Percentiles rank a stretch among this genome's conserved stretches.
Evolutionary conservation across 179 eudicot genomes (phyloP).

Genomic region (Actinidia arguta): DNA sequence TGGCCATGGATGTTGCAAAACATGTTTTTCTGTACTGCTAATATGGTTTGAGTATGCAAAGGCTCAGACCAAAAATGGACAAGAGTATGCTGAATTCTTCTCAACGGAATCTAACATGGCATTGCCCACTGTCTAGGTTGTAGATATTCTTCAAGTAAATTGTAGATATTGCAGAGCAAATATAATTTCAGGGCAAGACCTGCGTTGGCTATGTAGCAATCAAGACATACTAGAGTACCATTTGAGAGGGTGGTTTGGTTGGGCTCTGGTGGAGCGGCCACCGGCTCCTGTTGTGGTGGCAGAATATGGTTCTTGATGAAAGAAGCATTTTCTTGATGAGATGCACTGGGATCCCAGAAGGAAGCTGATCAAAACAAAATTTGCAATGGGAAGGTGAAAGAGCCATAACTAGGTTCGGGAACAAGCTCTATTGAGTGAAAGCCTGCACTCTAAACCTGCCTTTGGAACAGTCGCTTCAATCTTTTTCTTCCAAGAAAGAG

Average conservation of each 20-base stretch:
- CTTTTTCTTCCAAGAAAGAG: too few relatives aligned
- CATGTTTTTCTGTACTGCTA: too few relatives aligned
- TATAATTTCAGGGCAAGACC: constrained; percentile 67
- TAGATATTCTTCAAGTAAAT: constrained; percentile 68
- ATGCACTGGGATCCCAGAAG: constrained; percentile 43
- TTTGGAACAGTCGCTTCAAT: too few relatives aligned
- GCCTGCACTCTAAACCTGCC: constrained; percentile 11
- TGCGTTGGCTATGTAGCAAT: constrained; percentile 78
- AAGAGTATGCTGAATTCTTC: constrained; percentile 75
- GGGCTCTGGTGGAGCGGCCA: constrained; percentile 1
- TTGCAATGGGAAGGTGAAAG: constrained; percentile 65
- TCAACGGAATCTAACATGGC: constrained; percentile 83
- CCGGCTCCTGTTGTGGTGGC: constrained; percentile 19
- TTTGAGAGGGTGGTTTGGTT: constrained; percentile 36
- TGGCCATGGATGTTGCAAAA: too few relatives aligned
- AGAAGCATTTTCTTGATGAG: constrained; percentile 24
- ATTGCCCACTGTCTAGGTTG: constrained; percentile 87
- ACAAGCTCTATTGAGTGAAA: constrained; percentile 2
- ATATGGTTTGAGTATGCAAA: constrained; percentile 72
- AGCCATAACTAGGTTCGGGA: not conserved
- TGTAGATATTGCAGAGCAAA: constrained; percentile 58
- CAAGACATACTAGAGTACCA: constrained; percentile 68
- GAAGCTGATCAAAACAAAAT: constrained; percentile 86
- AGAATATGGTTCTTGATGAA: constrained; percentile 24
- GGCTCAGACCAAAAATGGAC: constrained; percentile 88